phyloP scores from a whole-genome alignment of 225 moss, liverwort and hornwort species.

The Sphagnum tenellum region DNA sequence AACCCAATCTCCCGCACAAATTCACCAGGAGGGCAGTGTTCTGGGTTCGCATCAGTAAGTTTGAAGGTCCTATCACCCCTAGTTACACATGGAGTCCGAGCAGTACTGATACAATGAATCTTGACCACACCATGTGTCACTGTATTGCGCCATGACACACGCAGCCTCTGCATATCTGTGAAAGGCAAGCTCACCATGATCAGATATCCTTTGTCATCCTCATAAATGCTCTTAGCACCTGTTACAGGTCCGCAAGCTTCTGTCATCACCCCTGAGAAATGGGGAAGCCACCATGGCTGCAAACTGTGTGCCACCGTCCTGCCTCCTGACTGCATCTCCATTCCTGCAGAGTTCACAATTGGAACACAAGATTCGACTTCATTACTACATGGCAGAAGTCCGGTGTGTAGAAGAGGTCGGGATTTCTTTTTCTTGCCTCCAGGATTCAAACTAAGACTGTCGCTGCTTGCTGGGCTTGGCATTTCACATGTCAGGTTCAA shows the following conservation, averaged over 20 bases:
- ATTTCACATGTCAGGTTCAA: constrained; percentile 50
- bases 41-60: constrained; percentile 69
- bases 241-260: constrained; percentile 80
- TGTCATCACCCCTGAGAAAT: constrained; percentile 69
- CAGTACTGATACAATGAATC: constrained; percentile 71
- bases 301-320: no score
- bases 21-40: constrained; percentile 77
- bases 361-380: constrained; percentile 75
- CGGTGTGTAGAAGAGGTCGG: constrained; percentile 34
- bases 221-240: constrained; percentile 71
- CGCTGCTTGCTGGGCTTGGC: constrained; percentile 56
- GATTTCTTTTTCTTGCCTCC: constrained; percentile 63
- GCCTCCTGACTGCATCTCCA: constrained; percentile 46
- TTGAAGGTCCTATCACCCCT: constrained; percentile 76
- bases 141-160: constrained; percentile 77
- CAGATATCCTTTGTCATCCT: constrained; percentile 75
- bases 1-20: constrained; percentile 79
- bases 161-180: constrained; percentile 67
- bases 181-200: constrained; percentile 76
- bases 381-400: constrained; percentile 51
- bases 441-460: constrained; percentile 53
- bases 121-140: constrained; percentile 73
- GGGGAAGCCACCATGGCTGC: constrained; percentile 63
- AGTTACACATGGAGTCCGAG: constrained; percentile 52
- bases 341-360: constrained; percentile 44